Base-by-base conservation (phyloP, 2,329 filamentous ascomycete species). In the Fusarium sp. region DNA sequence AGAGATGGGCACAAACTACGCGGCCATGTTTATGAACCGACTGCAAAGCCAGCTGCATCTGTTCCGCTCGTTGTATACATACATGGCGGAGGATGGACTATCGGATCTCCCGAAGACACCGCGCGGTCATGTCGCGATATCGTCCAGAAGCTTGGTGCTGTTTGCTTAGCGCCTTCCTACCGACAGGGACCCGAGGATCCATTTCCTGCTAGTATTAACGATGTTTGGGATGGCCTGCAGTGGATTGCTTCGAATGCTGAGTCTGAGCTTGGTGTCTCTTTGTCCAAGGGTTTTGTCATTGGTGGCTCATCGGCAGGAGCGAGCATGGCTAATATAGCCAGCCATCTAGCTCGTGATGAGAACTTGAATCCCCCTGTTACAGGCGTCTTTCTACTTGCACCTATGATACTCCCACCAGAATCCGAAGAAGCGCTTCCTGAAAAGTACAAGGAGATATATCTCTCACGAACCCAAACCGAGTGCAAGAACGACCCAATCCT, bases 41-140 rank as follows among this genome's bases (percentile, higher is more conserved):
- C 3, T 0, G 1, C 8, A 8, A 11, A n/a, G 0, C 3, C 24
- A 3, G 13, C 5, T 0, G 10, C 15, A 0, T 0, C 32, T 0
- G 17, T 11, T 0, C 39, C 55, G 0, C 17, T 56, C 1, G 19
- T 56, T 13, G 17, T 45, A 7, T 57, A 57, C 1, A 56, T 57
- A 3, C 55, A 57, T 0, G 49, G 55, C 2, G 55, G 55, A 1
- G 55, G 55, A 2, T 57, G 49, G 55, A 57, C 55, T 4, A 57
- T 56, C 3, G 49, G 55, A 0, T 57, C 55, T 4, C 39, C 49
- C 2, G 55, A 57, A 39, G 55, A 57, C 19, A 17, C 30, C 0
- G 9, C 55, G 6, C 24, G 39, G 1, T 57, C 49, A 2, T 57
- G 55, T 15, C 49, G 55, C 3, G 22, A 45, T 5, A 44, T 58